phyloP scores from a whole-genome alignment of 139 green algal species.

The Monoraphidium neglectum region DNA sequence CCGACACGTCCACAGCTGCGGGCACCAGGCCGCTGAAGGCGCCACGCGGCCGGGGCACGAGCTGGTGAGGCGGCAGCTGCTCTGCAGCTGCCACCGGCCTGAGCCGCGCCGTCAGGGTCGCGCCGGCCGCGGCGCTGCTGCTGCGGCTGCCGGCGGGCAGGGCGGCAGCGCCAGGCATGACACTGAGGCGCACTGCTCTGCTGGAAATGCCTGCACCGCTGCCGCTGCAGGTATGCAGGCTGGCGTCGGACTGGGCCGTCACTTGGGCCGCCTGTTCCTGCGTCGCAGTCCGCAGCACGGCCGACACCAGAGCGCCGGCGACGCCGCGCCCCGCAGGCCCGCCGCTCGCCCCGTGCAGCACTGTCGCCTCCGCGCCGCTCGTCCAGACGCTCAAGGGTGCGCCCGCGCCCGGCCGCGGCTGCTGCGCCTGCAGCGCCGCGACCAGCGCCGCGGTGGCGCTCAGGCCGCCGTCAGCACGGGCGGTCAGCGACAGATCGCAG shows the following conservation, averaged over 20 bases:
- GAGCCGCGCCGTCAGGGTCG: not conserved
- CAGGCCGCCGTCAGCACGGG: too few relatives aligned
- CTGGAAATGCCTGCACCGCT: too few relatives aligned
- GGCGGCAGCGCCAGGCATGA: not conserved
- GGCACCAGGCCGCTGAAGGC: conserved; percentile 54
- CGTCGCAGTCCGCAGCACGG: not conserved
- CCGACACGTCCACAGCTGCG: conserved; percentile 12
- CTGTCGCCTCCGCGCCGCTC: too few relatives aligned
- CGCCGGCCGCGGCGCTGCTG: not conserved
- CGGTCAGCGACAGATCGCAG: too few relatives aligned
- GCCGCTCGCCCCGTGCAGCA: not conserved
- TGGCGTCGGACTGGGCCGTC: too few relatives aligned
- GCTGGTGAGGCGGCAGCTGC: conserved; percentile 18
- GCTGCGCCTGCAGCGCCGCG: too few relatives aligned
- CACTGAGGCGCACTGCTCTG: too few relatives aligned
- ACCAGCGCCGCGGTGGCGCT: too few relatives aligned
- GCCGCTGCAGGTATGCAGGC: too few relatives aligned
- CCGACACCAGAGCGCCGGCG: conserved; percentile 9
- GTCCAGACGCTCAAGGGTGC: too few relatives aligned
- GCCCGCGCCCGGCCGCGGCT: too few relatives aligned
- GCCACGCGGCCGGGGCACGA: conserved; percentile 54
- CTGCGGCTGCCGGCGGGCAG: conserved; percentile 5
- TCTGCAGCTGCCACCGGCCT: conserved; percentile 27
- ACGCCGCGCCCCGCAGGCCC: not conserved
- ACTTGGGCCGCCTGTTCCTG: too few relatives aligned